Evolutionary conservation across 768 basidiomycete genomes (phyloP).

Genomic region (Lentinus brumalis): DNA sequence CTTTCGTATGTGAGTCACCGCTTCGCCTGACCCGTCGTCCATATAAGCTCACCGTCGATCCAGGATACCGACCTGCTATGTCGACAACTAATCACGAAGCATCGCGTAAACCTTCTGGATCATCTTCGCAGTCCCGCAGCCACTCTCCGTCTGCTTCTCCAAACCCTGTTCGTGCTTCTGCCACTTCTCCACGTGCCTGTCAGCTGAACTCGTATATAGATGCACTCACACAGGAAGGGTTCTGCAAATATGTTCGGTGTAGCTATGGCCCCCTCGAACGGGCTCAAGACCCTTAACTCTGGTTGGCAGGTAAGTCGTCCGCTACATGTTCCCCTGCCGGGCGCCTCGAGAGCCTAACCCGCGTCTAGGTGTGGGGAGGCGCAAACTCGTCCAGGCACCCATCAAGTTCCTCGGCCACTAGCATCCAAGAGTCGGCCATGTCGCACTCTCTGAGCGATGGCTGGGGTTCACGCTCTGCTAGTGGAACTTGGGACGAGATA

Average conservation of each 20-base stretch:
- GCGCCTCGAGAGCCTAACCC: slow-evolving; percentile 8
- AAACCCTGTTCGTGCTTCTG: slow-evolving; percentile 48
- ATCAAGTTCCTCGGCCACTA: slow-evolving; percentile 61
- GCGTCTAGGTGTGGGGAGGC: slow-evolving; percentile 60
- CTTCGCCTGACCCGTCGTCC: slow-evolving; percentile 6
- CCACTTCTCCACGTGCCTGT: slow-evolving; percentile 35
- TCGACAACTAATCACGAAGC: slow-evolving; percentile 34
- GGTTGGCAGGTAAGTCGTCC: slow-evolving; percentile 64
- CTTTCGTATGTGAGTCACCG: slow-evolving; percentile 22
- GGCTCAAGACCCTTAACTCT: slow-evolving; percentile 55
- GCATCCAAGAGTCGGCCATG: slow-evolving; percentile 50
- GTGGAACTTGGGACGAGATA: slow-evolving; percentile 63
- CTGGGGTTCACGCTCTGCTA: slow-evolving; percentile 55
- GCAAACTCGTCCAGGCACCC: slow-evolving; percentile 54
- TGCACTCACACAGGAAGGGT: slow-evolving; percentile 44
- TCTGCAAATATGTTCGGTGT: slow-evolving; percentile 55
- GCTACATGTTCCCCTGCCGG: slow-evolving; percentile 9
- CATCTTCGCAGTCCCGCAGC: slow-evolving; percentile 63
- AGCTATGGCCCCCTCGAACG: slow-evolving; percentile 47
- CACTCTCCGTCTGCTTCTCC: slow-evolving; percentile 67
- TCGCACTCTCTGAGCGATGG: slow-evolving; percentile 45
- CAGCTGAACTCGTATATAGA: slow-evolving; percentile 1
- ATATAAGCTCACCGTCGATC: slow-evolving; percentile 15
- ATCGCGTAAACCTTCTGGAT: slow-evolving; percentile 67
- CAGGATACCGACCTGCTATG: slow-evolving; percentile 25